phyloP scores from a whole-genome alignment of 2,329 filamentous ascomycete species.

The Catunica adiposa region DNA sequence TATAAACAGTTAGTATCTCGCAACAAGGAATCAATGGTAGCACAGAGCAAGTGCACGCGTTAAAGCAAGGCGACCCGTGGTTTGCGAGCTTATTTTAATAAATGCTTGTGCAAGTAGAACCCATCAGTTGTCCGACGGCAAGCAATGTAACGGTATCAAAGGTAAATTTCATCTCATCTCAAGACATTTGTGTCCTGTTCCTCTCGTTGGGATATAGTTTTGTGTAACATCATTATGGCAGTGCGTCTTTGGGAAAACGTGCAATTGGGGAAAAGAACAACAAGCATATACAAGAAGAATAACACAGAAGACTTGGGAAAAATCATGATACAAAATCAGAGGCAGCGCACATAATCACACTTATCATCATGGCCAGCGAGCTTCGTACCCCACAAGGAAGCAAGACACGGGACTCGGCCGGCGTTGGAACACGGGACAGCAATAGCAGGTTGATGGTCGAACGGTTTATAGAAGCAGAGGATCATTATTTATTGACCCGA shows the following conservation, averaged over 20 bases:
- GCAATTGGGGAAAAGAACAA: background rate
- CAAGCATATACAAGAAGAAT: constrained; percentile 10
- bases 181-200: too few species aligned
- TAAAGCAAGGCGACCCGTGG: too few species aligned
- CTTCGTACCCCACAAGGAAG: too few species aligned
- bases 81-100: too few species aligned
- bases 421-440: background rate
- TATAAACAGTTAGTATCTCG: background rate
- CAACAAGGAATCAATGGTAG: background rate
- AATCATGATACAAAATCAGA: constrained; percentile 14
- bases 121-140: background rate
- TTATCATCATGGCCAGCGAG: background rate
- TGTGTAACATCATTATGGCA: too few species aligned
- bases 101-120: too few species aligned
- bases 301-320: constrained; percentile 31
- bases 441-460: background rate
- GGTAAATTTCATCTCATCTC: background rate
- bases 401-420: background rate
- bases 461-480: constrained; percentile 15
- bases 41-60: background rate
- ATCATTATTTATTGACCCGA: constrained; percentile 28
- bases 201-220: too few species aligned
- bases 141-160: background rate
- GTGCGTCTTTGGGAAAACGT: too few species aligned
- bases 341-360: background rate